Conservation (phyloP, 1,284 basidiomycete genomes). For the Sporisorium iseilematis-ciliati region DNA sequence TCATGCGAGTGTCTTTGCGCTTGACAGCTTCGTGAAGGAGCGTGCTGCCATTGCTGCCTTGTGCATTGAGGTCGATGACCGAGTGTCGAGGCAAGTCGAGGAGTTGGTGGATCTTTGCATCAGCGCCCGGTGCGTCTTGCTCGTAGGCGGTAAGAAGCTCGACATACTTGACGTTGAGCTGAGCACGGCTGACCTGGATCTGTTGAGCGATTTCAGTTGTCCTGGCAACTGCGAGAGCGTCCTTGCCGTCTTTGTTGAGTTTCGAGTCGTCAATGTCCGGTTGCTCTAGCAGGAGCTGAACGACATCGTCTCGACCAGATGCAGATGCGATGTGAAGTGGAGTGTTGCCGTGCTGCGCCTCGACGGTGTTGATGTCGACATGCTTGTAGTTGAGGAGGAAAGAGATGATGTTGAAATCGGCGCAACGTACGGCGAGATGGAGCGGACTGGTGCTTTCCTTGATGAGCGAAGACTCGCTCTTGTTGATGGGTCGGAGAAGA, state of each 20-base stretch:
- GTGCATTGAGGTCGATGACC: constrained; percentile 62
- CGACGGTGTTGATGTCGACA: constrained; percentile 69
- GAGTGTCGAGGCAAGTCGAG: constrained; percentile 51
- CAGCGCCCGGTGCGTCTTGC: constrained; percentile 66
- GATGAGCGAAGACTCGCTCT: constrained; percentile 13
- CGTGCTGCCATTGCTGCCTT: constrained; percentile 72
- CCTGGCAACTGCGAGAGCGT: constrained; percentile 80
- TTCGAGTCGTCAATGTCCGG: constrained; percentile 84
- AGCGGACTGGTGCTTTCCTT: constrained; percentile 74
- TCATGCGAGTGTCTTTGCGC: constrained; percentile 82
- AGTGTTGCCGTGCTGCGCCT: constrained; percentile 75
- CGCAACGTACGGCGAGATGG: constrained; percentile 87
- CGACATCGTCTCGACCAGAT: constrained; percentile 82
- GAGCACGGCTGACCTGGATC: constrained; percentile 82
- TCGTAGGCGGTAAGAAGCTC: constrained; percentile 75
- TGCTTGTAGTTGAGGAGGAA: constrained; percentile 80
- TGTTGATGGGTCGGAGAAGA: constrained; percentile 63
- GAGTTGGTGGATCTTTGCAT: constrained; percentile 72
- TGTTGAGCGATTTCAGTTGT: constrained; percentile 77
- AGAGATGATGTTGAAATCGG: constrained; percentile 73
- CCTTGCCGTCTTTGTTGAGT: constrained; percentile 79
- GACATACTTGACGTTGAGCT: constrained; percentile 82
- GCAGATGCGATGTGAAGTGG: constrained; percentile 88
- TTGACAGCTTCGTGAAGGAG: constrained; percentile 88
- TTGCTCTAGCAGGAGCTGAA: constrained; percentile 71